These are phyloP conservation scores for Marasmius tenuissimus DNA, from an alignment of 1,284 basidiomycete species.

Conservation along the genomic window DNA sequence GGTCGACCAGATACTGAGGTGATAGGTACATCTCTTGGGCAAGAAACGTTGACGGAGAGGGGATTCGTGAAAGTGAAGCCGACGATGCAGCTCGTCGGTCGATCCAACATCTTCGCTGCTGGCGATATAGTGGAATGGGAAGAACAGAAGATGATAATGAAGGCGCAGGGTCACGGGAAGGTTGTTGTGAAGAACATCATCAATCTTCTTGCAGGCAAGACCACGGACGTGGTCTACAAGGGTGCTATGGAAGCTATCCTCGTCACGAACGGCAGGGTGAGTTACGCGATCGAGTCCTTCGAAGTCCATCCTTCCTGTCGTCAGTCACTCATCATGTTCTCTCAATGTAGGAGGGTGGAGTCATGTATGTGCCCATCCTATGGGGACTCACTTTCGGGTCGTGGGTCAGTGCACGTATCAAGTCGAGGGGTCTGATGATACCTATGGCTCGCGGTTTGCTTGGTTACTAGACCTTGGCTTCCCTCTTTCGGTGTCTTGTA, in stretches of 20 bases:
- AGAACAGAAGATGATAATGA: constrained; percentile 60
- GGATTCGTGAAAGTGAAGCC: constrained; percentile 49
- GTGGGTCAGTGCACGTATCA: constrained; percentile 31
- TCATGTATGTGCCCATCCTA: constrained; percentile 42
- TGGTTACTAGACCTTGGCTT: constrained; percentile 1
- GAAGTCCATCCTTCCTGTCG: background rate
- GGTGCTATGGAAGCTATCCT: constrained; percentile 52
- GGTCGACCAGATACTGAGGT: constrained; percentile 49
- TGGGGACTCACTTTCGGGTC: constrained; percentile 47
- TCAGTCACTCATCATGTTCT: background rate
- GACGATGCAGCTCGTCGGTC: constrained; percentile 48
- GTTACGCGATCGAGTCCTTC: constrained; percentile 14
- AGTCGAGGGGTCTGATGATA: constrained; percentile 25
- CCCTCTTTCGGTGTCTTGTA: too few species aligned
- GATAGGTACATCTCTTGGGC: constrained; percentile 40
- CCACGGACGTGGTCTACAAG: constrained; percentile 44
- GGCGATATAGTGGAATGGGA: constrained; percentile 61
- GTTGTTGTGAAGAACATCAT: constrained; percentile 48
- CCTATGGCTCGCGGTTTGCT: background rate
- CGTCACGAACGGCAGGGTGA: constrained; percentile 60
- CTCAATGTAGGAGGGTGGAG: constrained; percentile 44
- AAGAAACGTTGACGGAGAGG: constrained; percentile 36
- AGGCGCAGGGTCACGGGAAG: constrained; percentile 41
- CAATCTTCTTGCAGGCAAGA: constrained; percentile 36
- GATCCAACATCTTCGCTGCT: constrained; percentile 54